Base-by-base conservation (phyloP, 768 basidiomycete genomes). In the Phanerodontia chrysosporium region DNA sequence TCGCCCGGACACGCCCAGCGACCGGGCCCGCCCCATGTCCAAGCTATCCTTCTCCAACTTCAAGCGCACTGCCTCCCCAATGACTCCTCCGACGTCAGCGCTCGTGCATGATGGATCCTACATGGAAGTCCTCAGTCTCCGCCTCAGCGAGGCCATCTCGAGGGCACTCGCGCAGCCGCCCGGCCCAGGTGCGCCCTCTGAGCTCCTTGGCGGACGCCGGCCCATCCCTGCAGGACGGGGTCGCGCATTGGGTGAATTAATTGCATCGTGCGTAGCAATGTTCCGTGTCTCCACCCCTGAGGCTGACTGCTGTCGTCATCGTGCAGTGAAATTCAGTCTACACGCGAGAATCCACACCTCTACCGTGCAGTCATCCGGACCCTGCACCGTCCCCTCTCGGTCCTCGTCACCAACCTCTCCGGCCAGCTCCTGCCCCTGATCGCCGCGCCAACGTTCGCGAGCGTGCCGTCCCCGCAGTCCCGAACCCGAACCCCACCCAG, bases 71-170 rank as follows among this genome's bases (percentile, higher is more conserved):
- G 76, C 86, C 2, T 78, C 83, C 14, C 76, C 84, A 14, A 57
- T 67, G 29, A 72, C 78, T 0, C 67, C 76, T 3, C 63, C 74
- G 0, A 66, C 65, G 49, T 67, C 76, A 2, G 63, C 73, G 13
- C 75, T 78, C 4, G 68, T 77, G 29, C 90, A 90, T 64, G 90
- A 92, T 70, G 88, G 87, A 57, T 89, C 89, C 13, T 92, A 91
- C 72, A 77, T 92, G 55, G 87, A 91, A 68, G 82, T 84, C 58
- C 81, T 92, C 46, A 80, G 85, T 64, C 76, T 91, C 57, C 90
- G 87, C 68, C 76, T 93, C 46, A 90, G 86, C 66, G 91, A 93
- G 71, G 89, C 87, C 0, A 88, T 90, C 14, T 87, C 89, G 56
- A 89, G 82, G 72, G 86, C 89, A 2, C 76, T 92, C 51, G 77